Conservation (phyloP, 768 basidiomycete species). For the Hemileccinum rubropunctum region DNA sequence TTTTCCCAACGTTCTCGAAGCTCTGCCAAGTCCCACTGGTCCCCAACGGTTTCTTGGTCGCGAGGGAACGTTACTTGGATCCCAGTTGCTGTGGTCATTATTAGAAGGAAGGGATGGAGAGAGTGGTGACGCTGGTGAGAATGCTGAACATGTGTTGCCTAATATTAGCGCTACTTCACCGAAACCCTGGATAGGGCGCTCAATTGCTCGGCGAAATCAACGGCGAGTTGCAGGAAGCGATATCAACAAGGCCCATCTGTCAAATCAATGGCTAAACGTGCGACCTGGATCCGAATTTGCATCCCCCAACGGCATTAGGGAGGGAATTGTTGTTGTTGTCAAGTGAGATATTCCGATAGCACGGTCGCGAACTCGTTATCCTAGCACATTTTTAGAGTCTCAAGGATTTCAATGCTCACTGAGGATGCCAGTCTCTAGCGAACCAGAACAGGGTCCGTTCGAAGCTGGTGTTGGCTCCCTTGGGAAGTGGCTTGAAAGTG, state of each 20-base stretch:
- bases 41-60: not conserved
- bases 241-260: not conserved
- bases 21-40: constrained; percentile 14
- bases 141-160: constrained; percentile 3
- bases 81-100: constrained; percentile 13
- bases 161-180: constrained; percentile 2
- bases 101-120: not conserved
- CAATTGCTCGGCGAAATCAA: not conserved
- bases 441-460: no score
- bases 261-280: constrained; percentile 9
- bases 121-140: not conserved
- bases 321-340: not conserved
- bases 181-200: not conserved
- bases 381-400: no score
- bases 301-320: constrained; percentile 1
- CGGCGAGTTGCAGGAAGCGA: not conserved
- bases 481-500: no score
- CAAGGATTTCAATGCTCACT: no score
- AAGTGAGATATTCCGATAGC: no score
- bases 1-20: constrained; percentile 2
- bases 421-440: no score
- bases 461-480: no score
- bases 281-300: not conserved
- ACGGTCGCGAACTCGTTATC: no score
- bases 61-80: constrained; percentile 7